Evolutionary conservation across 495 filamentous ascomycete species (phyloP).

Genomic region (Hypoxylon subgilvum): DNA sequence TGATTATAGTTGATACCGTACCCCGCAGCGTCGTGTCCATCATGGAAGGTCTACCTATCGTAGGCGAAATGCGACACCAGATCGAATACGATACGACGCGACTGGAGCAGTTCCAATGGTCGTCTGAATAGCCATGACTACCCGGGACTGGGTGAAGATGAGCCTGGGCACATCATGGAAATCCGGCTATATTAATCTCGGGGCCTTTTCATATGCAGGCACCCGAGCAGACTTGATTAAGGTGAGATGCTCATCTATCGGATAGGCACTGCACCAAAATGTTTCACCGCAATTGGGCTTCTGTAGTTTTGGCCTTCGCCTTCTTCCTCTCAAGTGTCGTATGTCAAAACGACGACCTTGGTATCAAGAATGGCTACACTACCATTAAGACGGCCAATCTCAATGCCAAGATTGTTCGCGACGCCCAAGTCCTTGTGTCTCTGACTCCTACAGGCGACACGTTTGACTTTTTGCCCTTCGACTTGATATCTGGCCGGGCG

Average conservation of each 20-base stretch:
- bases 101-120: too few relatives aligned
- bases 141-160: constrained; percentile 15
- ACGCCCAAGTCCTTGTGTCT: constrained; percentile 50
- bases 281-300: constrained; percentile 14
- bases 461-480: constrained; percentile 59
- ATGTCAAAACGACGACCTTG: constrained; percentile 39
- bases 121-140: constrained; percentile 24
- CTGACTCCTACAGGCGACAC: constrained; percentile 43
- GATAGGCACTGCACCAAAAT: too few relatives aligned
- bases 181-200: constrained; percentile 9
- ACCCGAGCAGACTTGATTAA: neutral
- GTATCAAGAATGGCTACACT: constrained; percentile 45
- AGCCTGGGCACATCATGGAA: constrained; percentile 2
- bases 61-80: constrained; percentile 21
- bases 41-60: constrained; percentile 12
- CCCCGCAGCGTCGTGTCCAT: constrained; percentile 31
- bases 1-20: too few relatives aligned
- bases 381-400: constrained; percentile 48
- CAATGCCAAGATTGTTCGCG: constrained; percentile 45
- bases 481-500: constrained; percentile 47
- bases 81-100: constrained; percentile 12
- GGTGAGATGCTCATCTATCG: neutral
- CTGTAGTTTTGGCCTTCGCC: constrained; percentile 35
- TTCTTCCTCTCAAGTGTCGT: constrained; percentile 48
- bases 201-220: neutral